Base-by-base conservation (phyloP, 192 early-diverging fungal genomes). In the Linnemannia schmuckeri region DNA sequence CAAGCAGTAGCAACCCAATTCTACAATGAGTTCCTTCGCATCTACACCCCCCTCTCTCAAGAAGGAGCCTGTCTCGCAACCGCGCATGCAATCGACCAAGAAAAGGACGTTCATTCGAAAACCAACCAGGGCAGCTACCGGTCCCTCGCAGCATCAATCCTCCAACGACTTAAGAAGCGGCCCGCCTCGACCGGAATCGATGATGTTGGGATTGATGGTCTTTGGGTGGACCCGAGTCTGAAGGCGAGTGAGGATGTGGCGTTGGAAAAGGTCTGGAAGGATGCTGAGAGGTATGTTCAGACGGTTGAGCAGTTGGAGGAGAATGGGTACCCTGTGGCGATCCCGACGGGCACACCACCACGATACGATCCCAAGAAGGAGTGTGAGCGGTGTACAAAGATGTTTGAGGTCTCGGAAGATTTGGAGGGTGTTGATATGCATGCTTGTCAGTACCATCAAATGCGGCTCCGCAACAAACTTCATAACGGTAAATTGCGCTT, bases 201-300 rank as follows among this genome's bases (percentile, higher is more conserved):
- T 4, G 94, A 95, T 81, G 79, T 91, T 35, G 95, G 95, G 3
- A 92, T 96, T 57, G 94, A 95, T 80, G 92, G 93, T 7, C 91
- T 87, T 24, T 95, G 90, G 89, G 69, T 76, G 0, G 88, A 91
- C 33, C 88, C 63, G 9, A 70, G 41, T 57, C 0, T 78, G 41
- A 42, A 74, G 41, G 37, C 68, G 10, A 69, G 79, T 27, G 72
- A 75, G 40, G 52, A 76, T 38, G n/a, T 4, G n/a, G 44, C 35
- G 13, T 35, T 66, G 73, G 46, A 63, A 46, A 66, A 73, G 6
- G 57, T 69, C 52, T 80, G 79, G 89, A 63, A 44, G 52, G 38
- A n/a, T 1, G 77, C 79, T 24, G 52, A 52, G 10, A 66, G 77
- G 47, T 83, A 87, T 70, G 68, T 89, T 8, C 70, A 85, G 35